Evolutionary conservation across 179 eudicot genomes (phyloP), one percentile per base, ranked within the genome.

Genomic region (Silene vulgaris): DNA sequence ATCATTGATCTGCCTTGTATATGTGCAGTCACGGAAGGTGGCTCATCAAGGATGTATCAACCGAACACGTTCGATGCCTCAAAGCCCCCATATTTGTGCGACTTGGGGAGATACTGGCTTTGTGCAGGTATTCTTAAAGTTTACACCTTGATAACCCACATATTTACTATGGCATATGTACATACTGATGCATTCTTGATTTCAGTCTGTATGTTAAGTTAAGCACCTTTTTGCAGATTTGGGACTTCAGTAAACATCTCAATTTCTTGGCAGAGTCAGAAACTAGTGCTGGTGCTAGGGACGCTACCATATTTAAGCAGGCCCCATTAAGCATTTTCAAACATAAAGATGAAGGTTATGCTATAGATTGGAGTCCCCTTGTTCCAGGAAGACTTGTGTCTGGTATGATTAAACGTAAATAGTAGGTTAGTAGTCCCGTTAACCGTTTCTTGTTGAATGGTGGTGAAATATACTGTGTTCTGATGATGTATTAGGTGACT

Each of bases 301-400:
- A 79, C 73, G 7, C 90, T 69, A 48, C 82, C 63, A 82, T 82
- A 21, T 79, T 78, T 28, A 91, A 87, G 77, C 96, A 92, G 80
- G 85, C 90, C 71, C 97, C 98, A 43, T 59, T 94, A 73, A 77
- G 85, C 69, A 82, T 84, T 77, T 95, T 92, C 84, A 83, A 87
- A 62, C 99, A 95, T 79, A 86, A 89, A 76, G 99, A 95, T 86
- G 97, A 95, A 88, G 99, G 97, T 16, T 95, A 86, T 85, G 96
- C 99, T 20, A 77, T 95, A 37, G 99, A 90, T 77, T 95, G 99
- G 97, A 95, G 87, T 79, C 96, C 99, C 76, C 81, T 83, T 77
- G 89, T 80, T 52, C 80, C 97, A 57, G 99, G 99, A 77, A 90
- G 95, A 81, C 97, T 95, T 78, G 85, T 95, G 0, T 82, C 98